These are phyloP conservation scores for Candida verbasci DNA, from an alignment of 805 yeast species.

Conservation along the genomic window DNA sequence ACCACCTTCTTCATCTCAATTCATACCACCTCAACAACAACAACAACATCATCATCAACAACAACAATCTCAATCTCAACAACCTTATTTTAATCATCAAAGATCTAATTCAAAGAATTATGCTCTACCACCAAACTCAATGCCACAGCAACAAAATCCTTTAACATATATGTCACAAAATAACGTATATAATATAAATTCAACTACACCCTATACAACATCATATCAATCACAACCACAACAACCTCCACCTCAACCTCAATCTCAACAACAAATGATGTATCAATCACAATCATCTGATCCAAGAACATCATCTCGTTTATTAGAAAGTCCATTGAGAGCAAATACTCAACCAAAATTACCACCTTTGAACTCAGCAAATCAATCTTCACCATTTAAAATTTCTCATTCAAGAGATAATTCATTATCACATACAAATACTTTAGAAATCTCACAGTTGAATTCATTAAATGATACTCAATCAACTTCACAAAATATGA, in stretches of 20 bases:
- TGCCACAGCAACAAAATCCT: conserved; percentile 18
- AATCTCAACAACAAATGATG: conserved; percentile 8
- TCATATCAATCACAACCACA: conserved; percentile 8
- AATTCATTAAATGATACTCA: conserved; percentile 2
- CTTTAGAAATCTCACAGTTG: conserved; percentile 2
- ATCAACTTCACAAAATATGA: conserved; percentile 1
- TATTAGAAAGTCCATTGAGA: conserved; percentile 5
- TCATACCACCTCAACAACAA: not conserved
- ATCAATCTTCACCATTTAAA: conserved; percentile 6
- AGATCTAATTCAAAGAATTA: too few species aligned
- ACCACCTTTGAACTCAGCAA: conserved; percentile 3
- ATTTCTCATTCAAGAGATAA: conserved; percentile 25
- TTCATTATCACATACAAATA: conserved; percentile 17
- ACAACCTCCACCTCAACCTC: conserved; percentile 3
- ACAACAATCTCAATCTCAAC: conserved; percentile 8
- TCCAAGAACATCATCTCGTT: conserved; percentile 9
- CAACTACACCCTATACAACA: conserved; percentile 1
- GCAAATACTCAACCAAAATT: conserved; percentile 3
- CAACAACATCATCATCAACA: conserved; percentile 12
- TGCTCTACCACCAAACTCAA: too few species aligned
- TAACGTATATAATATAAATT: conserved; percentile 3
- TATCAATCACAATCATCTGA: conserved; percentile 2
- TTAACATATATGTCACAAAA: conserved; percentile 15
- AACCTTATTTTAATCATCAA: conserved; percentile 6
- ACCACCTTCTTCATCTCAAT: conserved; percentile 12